These are phyloP conservation scores for Lathyrus aphaca DNA, from an alignment of 306 rosid genomes.

Conservation along the genomic window DNA sequence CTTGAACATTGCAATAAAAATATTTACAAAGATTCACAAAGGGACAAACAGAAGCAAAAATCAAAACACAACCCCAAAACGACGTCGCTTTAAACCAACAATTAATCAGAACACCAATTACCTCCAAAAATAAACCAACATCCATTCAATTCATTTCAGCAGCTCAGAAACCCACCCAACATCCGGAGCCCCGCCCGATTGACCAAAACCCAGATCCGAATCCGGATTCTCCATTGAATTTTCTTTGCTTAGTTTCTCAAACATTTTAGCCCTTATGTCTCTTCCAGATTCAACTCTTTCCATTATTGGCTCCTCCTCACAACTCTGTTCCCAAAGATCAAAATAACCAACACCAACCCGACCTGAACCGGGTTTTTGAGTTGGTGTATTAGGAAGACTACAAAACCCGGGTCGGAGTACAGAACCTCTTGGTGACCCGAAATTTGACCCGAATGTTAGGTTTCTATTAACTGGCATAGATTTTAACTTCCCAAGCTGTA, in stretches of 20 bases:
- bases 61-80: slow-evolving; percentile 32
- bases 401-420: slow-evolving; percentile 71
- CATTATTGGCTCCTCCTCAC: slow-evolving; percentile 83
- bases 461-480: slow-evolving; percentile 61
- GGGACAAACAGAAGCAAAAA: background rate
- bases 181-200: slow-evolving; percentile 58
- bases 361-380: slow-evolving; percentile 47
- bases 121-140: background rate
- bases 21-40: slow-evolving; percentile 49
- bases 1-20: slow-evolving; percentile 39
- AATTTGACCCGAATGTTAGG: slow-evolving; percentile 53
- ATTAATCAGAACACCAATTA: slow-evolving; percentile 14
- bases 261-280: slow-evolving; percentile 71
- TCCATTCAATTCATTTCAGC: slow-evolving; percentile 44
- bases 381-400: slow-evolving; percentile 80
- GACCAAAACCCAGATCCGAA: slow-evolving; percentile 2
- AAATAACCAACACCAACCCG: slow-evolving; percentile 49
- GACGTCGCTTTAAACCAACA: slow-evolving; percentile 15
- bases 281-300: slow-evolving; percentile 96
- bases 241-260: slow-evolving; percentile 80
- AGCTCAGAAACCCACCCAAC: slow-evolving; percentile 88
- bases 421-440: slow-evolving; percentile 71
- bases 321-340: slow-evolving; percentile 54
- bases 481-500: slow-evolving; percentile 74
- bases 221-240: slow-evolving; percentile 60